Percentiles rank a stretch among this genome's conserved stretches.
Conservation (phyloP, 805 yeast genomes). For the Kodamaea kakaduensis region DNA sequence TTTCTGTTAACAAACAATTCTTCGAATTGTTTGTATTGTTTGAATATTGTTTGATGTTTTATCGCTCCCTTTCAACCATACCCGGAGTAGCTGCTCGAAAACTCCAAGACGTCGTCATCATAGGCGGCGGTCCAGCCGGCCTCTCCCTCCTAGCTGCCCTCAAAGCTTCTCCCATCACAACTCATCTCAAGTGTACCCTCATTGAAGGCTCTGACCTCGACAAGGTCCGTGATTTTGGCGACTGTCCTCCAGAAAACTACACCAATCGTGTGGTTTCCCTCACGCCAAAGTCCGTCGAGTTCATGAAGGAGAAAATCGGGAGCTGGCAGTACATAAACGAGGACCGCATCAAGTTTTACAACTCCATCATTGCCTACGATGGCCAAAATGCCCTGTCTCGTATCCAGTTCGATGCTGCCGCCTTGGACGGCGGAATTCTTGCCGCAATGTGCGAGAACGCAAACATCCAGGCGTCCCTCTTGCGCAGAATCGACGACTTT, state of each 20-base stretch:
- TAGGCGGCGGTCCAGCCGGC: slow-evolving; percentile 99
- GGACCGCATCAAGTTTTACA: slow-evolving; percentile 76
- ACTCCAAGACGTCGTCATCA: slow-evolving; percentile 67
- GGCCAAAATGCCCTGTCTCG: slow-evolving; percentile 62
- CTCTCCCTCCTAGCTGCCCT: slow-evolving; percentile 79
- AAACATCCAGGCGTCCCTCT: slow-evolving; percentile 74
- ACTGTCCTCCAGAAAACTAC: slow-evolving; percentile 44
- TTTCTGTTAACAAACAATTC: background rate
- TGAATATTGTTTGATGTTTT: background rate
- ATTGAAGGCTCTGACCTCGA: slow-evolving; percentile 69
- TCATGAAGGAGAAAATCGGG: slow-evolving; percentile 59
- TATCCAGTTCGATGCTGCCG: slow-evolving; percentile 65
- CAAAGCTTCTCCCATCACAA: slow-evolving; percentile 61
- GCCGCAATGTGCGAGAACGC: slow-evolving; percentile 88
- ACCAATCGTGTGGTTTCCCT: slow-evolving; percentile 82
- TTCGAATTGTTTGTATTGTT: background rate
- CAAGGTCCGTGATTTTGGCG: slow-evolving; percentile 45
- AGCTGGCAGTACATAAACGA: slow-evolving; percentile 67
- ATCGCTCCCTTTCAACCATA: background rate
- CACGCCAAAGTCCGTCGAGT: slow-evolving; percentile 75
- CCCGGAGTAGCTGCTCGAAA: slow-evolving; percentile 4
- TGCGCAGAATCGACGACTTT: slow-evolving; percentile 41
- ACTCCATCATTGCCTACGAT: slow-evolving; percentile 81
- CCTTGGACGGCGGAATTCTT: slow-evolving; percentile 33
- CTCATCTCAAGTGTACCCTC: slow-evolving; percentile 56